Evolutionary conservation across 768 basidiomycete species (phyloP).

Genomic region (Pseudohyphozyma bogoriensis): DNA sequence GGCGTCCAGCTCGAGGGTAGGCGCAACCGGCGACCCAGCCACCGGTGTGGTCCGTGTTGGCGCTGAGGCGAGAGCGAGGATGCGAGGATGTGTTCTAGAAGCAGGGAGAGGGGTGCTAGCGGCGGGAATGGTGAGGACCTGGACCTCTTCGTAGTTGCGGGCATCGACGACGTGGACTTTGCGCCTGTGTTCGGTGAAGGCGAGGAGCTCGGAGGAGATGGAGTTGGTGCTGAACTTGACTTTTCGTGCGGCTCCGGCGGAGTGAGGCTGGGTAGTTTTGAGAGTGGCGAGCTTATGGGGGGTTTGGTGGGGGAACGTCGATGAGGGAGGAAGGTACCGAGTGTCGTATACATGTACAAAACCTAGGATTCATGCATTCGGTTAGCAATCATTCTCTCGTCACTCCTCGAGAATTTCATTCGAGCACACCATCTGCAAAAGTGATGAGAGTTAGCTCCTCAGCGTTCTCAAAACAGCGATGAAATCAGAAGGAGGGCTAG

Average conservation of each 20-base stretch:
- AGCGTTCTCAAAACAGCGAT: slow-evolving; percentile 52
- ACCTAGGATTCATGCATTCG: slow-evolving; percentile 38
- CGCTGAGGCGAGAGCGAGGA: too few species aligned
- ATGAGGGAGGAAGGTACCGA: slow-evolving; percentile 6
- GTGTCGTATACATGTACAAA: slow-evolving; percentile 20
- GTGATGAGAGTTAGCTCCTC: background rate
- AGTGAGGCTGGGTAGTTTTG: slow-evolving; percentile 40
- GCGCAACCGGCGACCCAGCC: too few species aligned
- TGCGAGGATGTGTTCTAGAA: too few species aligned
- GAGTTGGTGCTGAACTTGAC: slow-evolving; percentile 70
- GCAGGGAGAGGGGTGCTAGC: background rate
- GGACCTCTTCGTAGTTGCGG: slow-evolving; percentile 55
- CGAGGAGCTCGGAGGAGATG: slow-evolving; percentile 55
- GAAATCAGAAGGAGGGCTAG: background rate
- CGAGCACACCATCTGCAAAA: too few species aligned
- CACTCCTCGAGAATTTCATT: background rate
- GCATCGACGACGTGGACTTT: slow-evolving; percentile 77
- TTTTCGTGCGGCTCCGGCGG: slow-evolving; percentile 65
- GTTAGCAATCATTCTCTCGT: slow-evolving; percentile 62
- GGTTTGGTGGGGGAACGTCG: background rate
- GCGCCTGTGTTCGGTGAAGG: slow-evolving; percentile 84
- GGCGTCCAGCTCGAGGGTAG: too few species aligned
- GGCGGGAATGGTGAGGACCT: slow-evolving; percentile 18
- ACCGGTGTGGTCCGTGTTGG: too few species aligned
- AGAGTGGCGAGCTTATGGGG: slow-evolving; percentile 20